phyloP scores from a whole-genome alignment of 441 rosid species.

The Breynia disticha region DNA sequence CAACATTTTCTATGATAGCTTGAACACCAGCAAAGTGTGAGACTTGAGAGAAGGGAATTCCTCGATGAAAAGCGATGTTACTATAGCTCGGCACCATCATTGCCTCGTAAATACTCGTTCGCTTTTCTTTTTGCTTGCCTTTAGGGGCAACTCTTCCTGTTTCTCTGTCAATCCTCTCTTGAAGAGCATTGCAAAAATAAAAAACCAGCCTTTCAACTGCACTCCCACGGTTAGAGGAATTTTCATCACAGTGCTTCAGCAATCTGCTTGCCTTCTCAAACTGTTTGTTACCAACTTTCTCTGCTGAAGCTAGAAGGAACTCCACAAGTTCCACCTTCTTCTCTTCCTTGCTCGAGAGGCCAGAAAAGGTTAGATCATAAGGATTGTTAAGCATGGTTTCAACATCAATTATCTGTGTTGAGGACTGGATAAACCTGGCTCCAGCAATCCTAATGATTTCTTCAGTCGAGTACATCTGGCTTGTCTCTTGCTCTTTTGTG shows the following conservation, averaged over 20 bases:
- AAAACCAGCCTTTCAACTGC: slow-evolving; percentile 38
- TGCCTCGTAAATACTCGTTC: slow-evolving; percentile 15
- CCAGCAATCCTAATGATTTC: slow-evolving; percentile 42
- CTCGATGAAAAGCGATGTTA: slow-evolving; percentile 20
- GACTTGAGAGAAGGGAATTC: slow-evolving; percentile 30
- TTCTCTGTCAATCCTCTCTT: slow-evolving; percentile 37
- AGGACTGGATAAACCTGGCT: slow-evolving; percentile 29
- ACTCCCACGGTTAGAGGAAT: slow-evolving; percentile 29
- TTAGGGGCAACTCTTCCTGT: slow-evolving; percentile 18
- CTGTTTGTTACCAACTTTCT: slow-evolving; percentile 31
- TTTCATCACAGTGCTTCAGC: slow-evolving; percentile 26
- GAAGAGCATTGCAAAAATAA: slow-evolving; percentile 39
- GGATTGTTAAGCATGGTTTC: slow-evolving; percentile 17
- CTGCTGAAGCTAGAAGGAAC: slow-evolving; percentile 36
- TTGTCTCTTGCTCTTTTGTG: neutral
- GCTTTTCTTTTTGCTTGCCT: neutral
- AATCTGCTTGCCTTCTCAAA: slow-evolving; percentile 34
- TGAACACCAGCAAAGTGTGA: slow-evolving; percentile 39
- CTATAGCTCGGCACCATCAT: slow-evolving; percentile 8
- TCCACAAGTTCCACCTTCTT: slow-evolving; percentile 31
- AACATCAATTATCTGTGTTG: slow-evolving; percentile 9
- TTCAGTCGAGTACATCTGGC: slow-evolving; percentile 23
- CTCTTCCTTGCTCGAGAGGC: slow-evolving; percentile 24
- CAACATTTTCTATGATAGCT: slow-evolving; percentile 36
- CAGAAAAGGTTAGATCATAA: slow-evolving; percentile 17